These are phyloP conservation scores for Ambispora gerdemannii DNA, from an alignment of 192 early-diverging fungal species.

Conservation along the genomic window DNA sequence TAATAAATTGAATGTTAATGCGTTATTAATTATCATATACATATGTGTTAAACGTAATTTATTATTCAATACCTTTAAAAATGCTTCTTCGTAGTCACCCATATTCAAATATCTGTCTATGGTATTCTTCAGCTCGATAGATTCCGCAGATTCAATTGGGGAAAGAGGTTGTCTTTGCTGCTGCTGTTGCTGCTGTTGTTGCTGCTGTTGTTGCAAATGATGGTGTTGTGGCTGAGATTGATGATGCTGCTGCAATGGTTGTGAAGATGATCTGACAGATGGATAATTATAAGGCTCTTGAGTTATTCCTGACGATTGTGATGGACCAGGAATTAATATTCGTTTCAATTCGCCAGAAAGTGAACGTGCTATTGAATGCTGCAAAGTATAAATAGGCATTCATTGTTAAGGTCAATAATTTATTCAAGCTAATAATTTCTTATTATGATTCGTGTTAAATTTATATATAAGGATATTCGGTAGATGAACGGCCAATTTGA, in stretches of 20 bases:
- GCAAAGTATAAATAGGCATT: slow-evolving; percentile 10
- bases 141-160: slow-evolving; percentile 35
- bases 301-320: neutral
- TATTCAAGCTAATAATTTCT: too few relatives aligned
- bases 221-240: slow-evolving; percentile 6
- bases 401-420: neutral
- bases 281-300: slow-evolving; percentile 15
- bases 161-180: slow-evolving; percentile 1
- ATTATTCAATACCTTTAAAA: slow-evolving; percentile 28
- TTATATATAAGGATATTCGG: slow-evolving; percentile 29
- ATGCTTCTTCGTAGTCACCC: slow-evolving; percentile 30
- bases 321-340: slow-evolving; percentile 17
- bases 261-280: slow-evolving; percentile 10
- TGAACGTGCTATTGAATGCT: slow-evolving; percentile 27
- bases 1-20: neutral
- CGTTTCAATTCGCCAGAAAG: slow-evolving; percentile 32
- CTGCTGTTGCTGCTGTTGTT: neutral
- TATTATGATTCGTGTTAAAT: too few relatives aligned
- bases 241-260: neutral
- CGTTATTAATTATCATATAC: neutral
- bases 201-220: neutral
- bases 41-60: neutral
- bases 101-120: slow-evolving; percentile 14
- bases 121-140: slow-evolving; percentile 33
- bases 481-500: neutral